phyloP scores from a whole-genome alignment of 2,329 filamentous ascomycete species.

The Phaeosphaeriaceae sp. region DNA sequence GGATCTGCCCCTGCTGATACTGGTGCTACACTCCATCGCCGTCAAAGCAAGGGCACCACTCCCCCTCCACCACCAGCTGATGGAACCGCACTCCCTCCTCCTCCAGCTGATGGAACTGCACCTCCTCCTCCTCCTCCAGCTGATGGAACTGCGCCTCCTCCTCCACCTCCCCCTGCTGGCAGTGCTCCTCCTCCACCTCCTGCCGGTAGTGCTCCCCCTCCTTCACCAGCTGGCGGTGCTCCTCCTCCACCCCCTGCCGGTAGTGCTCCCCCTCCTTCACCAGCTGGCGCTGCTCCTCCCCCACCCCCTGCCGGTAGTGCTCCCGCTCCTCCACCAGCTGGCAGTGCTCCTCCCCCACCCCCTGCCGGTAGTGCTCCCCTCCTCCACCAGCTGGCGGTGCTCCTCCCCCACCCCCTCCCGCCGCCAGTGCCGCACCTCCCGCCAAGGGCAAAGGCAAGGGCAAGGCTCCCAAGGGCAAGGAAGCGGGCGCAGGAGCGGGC shows the following conservation, averaged over 20 bases:
- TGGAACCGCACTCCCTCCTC: not conserved
- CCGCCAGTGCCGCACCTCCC: not conserved
- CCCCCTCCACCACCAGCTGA: not conserved
- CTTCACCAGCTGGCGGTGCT: not conserved
- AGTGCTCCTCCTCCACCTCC: not conserved
- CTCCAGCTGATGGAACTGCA: not conserved
- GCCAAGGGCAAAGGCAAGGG: not conserved
- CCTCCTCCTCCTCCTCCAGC: not conserved
- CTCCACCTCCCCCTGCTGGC: not conserved
- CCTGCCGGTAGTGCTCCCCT: not conserved
- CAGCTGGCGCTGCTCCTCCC: too few species aligned
- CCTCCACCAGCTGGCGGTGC: not conserved
- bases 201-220: not conserved
- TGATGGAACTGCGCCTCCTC: not conserved
- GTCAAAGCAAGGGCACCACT: not conserved
- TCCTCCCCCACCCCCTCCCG: not conserved
- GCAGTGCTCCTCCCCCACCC: too few species aligned
- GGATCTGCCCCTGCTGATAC: not conserved
- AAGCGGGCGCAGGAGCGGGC: not conserved
- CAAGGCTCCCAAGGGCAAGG: not conserved
- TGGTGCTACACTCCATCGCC: not conserved
- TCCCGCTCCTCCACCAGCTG: too few species aligned
- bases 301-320: not conserved
- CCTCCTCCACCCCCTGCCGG: not conserved
- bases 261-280: too few species aligned